Base-by-base conservation (phyloP, 2,329 filamentous ascomycete genomes). In the Talaromyces sp. region DNA sequence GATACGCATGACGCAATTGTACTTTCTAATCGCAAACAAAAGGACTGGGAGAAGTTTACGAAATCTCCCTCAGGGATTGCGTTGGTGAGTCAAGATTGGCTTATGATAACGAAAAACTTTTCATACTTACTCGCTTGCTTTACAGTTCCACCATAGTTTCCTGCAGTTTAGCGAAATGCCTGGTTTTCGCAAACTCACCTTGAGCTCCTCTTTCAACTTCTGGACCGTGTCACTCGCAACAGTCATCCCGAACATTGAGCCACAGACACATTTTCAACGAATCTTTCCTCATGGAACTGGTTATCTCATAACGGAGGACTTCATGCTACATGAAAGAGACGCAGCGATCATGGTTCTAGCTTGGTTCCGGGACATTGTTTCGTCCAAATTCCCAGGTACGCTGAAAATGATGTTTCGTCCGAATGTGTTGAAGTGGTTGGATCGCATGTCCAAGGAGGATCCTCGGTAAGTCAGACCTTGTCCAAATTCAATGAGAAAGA, bases 391-490 rank as follows among this genome's bases (percentile, higher is more conserved):
- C 19, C 70, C 69, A 1, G 75, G 74, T 3, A 73, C 67, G 6
- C 77, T 73, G 71, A 80, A 79, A 64, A 66, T 82, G 37, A 75
- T 78, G 69, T 69, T 79, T 5, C 72, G 73, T 8, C 80, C 80
- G 3, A 69, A 73, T 58, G 67, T 80, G 6, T 64, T 75, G 58
- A 69, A 73, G 13, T 79, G 77, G 74, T 67, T 81, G 3, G 49
- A 73, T 47, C 66, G 64, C 4, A 71, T 71, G 61, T 68, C 71
- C 7, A 69, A 71, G 15, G 49, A 64, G 15, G 65, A 67, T 31
- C 62, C 57, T 52, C 65, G 62, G 65, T 66, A 33, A 47, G 61
- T 31, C 60, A 54, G 15, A 1, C 25, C 17, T 15, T n/a, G 8
- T 49, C 13, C 6, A 8, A 17, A 1, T 15, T 27, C 17, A 2